Conservation (phyloP, 176 grass and related monocot genomes). For the Raddia guianensis region DNA sequence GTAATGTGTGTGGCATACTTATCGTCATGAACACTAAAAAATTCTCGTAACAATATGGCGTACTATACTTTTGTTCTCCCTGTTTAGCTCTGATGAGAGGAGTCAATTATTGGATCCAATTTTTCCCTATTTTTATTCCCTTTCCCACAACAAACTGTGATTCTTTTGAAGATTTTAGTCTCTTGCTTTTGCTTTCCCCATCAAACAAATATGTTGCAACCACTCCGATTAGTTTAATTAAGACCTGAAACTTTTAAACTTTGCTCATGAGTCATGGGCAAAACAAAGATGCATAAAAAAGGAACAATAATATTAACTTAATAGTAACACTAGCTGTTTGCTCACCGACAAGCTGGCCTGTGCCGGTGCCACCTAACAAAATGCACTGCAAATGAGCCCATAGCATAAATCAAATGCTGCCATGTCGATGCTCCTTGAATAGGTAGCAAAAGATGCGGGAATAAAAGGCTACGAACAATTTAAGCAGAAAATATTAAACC, state of each 20-base stretch:
- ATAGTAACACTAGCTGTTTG: constrained; percentile 29
- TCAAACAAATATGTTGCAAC: constrained; percentile 42
- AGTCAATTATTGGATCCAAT: constrained; percentile 55
- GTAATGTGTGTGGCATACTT: constrained; percentile 1
- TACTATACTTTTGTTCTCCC: constrained; percentile 3
- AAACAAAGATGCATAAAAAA: constrained; percentile 23
- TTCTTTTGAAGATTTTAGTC: constrained; percentile 43
- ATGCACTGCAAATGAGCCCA: constrained; percentile 25
- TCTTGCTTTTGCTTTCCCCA: constrained; percentile 45
- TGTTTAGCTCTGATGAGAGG: constrained; percentile 38
- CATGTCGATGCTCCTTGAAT: constrained; percentile 17
- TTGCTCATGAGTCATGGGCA: constrained; percentile 11
- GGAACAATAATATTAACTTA: background rate
- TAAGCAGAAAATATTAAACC: constrained; percentile 30
- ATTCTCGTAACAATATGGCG: background rate
- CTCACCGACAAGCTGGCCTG: background rate
- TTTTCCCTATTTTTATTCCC: constrained; percentile 30
- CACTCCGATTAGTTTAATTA: constrained; percentile 53
- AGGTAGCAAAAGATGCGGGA: constrained; percentile 18
- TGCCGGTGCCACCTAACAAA: constrained; percentile 23
- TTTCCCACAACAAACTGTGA: constrained; percentile 35
- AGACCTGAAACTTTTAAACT: constrained; percentile 3
- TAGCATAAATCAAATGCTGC: constrained; percentile 18
- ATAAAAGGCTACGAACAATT: background rate
- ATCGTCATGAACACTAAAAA: constrained; percentile 24